These are phyloP conservation scores for Pisolithus marmoratus DNA, from an alignment of 768 basidiomycete species.

Conservation along the genomic window DNA sequence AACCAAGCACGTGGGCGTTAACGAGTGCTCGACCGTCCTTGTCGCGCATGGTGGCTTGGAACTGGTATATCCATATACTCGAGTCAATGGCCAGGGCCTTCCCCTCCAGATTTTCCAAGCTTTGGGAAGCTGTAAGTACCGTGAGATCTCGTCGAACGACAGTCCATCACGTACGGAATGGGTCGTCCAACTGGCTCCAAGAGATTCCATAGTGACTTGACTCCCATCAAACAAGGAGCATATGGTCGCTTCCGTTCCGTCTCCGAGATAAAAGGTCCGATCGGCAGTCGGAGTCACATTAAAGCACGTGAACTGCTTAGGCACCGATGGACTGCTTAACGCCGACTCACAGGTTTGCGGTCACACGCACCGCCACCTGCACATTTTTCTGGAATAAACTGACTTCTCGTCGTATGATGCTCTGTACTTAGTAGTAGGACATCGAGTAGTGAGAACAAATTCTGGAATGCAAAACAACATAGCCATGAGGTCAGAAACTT, in stretches of 20 bases:
- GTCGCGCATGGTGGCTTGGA: conserved; percentile 98
- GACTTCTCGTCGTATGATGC: too few species aligned
- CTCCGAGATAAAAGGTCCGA: not conserved
- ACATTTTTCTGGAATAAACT: too few species aligned
- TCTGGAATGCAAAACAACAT: too few species aligned
- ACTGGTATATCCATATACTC: conserved; percentile 99
- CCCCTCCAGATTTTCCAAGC: conserved; percentile 93
- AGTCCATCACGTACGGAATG: conserved; percentile 58
- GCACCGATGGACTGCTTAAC: too few species aligned
- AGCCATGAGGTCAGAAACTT: too few species aligned
- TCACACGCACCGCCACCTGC: too few species aligned
- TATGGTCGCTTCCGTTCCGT: not conserved
- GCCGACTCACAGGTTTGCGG: too few species aligned
- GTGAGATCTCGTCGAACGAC: not conserved
- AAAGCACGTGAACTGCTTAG: not conserved
- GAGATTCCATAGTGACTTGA: conserved; percentile 93
- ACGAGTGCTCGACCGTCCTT: conserved; percentile 87
- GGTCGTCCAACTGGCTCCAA: conserved; percentile 91
- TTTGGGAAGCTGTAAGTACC: conserved; percentile 26
- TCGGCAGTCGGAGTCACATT: not conserved
- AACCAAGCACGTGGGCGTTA: conserved; percentile 93
- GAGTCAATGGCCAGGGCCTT: conserved; percentile 96
- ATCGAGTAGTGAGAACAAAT: too few species aligned
- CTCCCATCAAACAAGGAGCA: conserved; percentile 62
- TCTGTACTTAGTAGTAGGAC: too few species aligned